Evolutionary conservation across 192 early-diverging fungal species (phyloP), one percentile per base, ranked within the genome.

Genomic region (Lobulomyces angularis): DNA sequence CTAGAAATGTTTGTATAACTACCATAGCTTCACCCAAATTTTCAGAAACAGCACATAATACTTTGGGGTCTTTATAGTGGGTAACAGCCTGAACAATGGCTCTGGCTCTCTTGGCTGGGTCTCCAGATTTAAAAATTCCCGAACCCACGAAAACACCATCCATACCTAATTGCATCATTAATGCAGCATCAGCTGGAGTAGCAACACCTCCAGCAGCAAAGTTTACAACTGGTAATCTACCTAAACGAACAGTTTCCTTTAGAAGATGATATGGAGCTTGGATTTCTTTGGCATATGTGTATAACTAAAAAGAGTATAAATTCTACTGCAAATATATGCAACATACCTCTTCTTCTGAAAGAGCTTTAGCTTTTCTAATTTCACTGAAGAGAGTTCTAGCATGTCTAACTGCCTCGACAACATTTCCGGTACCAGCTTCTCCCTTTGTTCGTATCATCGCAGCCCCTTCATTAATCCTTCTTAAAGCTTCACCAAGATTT

Each of bases 121-220:
- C 83, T 14, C 69, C 69, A 25, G 65, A 68, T 60, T 92, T 94
- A 74, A 98, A 98, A 67, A 98, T 90, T 40, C 91, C 90, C 19
- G 88, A 91, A 32, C 90, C 90, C 33, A 98, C 91, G 69, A 98
- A 92, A 11, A 77, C 90, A 69, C 94, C 94, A 64, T 94, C 90
- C 65, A 89, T 86, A 29, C 94, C 94, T 32, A 94, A 71, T 69
- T 96, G 90, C 91, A 98, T 98, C 91, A 98, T 94, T 50, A 98
- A 50, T 8, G 90, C 94, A 39, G 91, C 94, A 74, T 98, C 94
- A 19, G 91, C 91, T 20, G 94, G 94, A 26, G 94, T 98, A 14
- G 94, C 91, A 50, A 96, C 75, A 63, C 89, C 91, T 46, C 68
- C 90, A 27, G 90, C 90, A 46, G 94, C 90, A 72, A 98, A 98